Conservation (phyloP, 2,329 filamentous ascomycete species). For the Monascus ruber region DNA sequence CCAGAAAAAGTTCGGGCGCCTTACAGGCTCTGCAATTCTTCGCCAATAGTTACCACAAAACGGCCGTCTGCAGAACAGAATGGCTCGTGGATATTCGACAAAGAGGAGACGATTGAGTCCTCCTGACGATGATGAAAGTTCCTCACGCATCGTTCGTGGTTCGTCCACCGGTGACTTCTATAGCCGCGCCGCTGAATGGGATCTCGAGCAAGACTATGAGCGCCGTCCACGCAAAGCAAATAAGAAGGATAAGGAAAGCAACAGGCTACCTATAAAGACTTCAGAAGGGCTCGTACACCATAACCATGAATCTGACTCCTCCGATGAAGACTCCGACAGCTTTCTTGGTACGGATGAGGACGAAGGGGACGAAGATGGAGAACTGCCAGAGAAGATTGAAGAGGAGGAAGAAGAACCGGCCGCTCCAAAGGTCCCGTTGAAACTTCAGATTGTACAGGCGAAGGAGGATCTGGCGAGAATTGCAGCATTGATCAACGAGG, state of each 20-base stretch:
- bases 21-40: constrained; percentile 2
- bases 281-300: constrained; percentile 62
- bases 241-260: constrained; percentile 63
- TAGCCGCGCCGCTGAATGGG: constrained; percentile 68
- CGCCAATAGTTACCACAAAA: neutral
- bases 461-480: constrained; percentile 88
- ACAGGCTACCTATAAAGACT: constrained; percentile 75
- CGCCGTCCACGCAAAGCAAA: constrained; percentile 61
- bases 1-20: constrained; percentile 5
- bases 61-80: constrained; percentile 9
- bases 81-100: constrained; percentile 36
- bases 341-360: constrained; percentile 52
- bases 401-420: constrained; percentile 40
- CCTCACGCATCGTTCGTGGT: constrained; percentile 16
- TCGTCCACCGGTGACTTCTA: constrained; percentile 47
- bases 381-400: constrained; percentile 27
- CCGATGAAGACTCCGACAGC: constrained; percentile 48
- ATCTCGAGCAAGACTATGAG: constrained; percentile 88
- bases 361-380: constrained; percentile 38
- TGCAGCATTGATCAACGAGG: constrained; percentile 71
- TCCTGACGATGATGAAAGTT: constrained; percentile 24
- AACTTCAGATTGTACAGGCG: constrained; percentile 70
- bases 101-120: constrained; percentile 44
- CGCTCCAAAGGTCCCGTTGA: constrained; percentile 56
- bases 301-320: constrained; percentile 34